Evolutionary conservation across 2,329 filamentous ascomycete genomes (phyloP).

Genomic region (Aspergillus caelatus): DNA sequence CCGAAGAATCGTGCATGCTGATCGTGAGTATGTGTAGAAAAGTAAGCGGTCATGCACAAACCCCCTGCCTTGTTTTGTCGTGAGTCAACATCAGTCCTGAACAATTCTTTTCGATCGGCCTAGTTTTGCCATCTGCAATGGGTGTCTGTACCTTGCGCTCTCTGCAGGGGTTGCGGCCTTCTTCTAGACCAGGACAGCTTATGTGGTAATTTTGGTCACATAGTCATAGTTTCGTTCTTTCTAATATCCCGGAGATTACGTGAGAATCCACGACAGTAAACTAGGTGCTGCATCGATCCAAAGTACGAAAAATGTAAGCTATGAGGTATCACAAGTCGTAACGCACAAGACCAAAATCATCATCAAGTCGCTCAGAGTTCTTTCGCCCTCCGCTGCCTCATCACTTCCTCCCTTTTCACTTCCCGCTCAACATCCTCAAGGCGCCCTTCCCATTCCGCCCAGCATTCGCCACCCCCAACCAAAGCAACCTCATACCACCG

Average conservation of each 20-base stretch:
- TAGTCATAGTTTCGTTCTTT: not conserved
- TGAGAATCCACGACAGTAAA: not conserved
- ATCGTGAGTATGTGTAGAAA: not conserved
- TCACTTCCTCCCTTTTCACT: slow-evolving; percentile 65
- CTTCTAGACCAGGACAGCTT: not conserved
- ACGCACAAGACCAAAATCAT: not conserved
- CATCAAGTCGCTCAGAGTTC: slow-evolving; percentile 29
- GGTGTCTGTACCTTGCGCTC: slow-evolving; percentile 1
- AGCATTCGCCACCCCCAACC: slow-evolving; percentile 67
- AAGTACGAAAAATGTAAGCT: not conserved
- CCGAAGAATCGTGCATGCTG: not conserved
- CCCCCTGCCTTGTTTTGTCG: slow-evolving; percentile 1
- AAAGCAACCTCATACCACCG: slow-evolving; percentile 75
- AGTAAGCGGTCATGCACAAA: not conserved
- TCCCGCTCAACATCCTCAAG: slow-evolving; percentile 67
- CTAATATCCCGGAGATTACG: not conserved
- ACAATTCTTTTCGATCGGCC: not conserved
- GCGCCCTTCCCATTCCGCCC: slow-evolving; percentile 72
- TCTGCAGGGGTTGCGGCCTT: not conserved
- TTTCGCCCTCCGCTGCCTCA: slow-evolving; percentile 57
- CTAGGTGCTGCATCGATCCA: not conserved
- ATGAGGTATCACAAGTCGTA: slow-evolving; percentile 16
- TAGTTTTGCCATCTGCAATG: not conserved
- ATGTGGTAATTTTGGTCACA: not conserved
- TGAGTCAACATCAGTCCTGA: not conserved